These are phyloP conservation scores for Fusarium chuoi DNA, from an alignment of 2,329 filamentous ascomycete species.

Conservation along the genomic window DNA sequence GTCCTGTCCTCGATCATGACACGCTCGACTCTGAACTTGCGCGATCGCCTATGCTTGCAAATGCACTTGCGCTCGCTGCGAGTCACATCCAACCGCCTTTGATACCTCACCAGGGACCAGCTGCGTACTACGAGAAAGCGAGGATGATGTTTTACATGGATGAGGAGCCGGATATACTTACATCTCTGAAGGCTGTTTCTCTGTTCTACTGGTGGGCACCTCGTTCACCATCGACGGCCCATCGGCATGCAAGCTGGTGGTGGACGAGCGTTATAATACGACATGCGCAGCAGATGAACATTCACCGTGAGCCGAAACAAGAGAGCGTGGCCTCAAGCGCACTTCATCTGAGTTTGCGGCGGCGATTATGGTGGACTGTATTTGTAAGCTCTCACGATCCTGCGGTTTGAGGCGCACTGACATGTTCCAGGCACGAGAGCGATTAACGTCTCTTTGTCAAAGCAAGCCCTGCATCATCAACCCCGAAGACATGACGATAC, in stretches of 20 bases:
- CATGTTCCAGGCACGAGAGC: conserved; percentile 25
- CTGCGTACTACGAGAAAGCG: conserved; percentile 53
- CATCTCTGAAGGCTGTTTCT: conserved; percentile 50
- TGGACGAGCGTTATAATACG: conserved; percentile 57
- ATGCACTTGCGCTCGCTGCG: conserved; percentile 53
- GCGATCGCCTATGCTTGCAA: conserved; percentile 49
- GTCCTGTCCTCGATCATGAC: conserved; percentile 52
- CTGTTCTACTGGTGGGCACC: conserved; percentile 60
- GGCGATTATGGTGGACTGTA: conserved; percentile 36
- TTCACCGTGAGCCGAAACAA: conserved; percentile 52
- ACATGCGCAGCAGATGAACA: conserved; percentile 56
- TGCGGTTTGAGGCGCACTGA: neutral
- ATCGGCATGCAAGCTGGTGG: conserved; percentile 57
- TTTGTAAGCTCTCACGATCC: conserved; percentile 15
- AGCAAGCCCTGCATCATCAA: conserved; percentile 56
- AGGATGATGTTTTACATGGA: conserved; percentile 54
- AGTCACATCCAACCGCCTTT: conserved; percentile 56
- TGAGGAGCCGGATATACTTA: conserved; percentile 51
- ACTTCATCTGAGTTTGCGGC: conserved; percentile 20
- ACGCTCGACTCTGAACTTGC: conserved; percentile 46
- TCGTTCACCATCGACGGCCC: conserved; percentile 50
- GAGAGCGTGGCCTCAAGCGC: neutral
- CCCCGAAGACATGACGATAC: conserved; percentile 54
- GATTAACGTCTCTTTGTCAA: conserved; percentile 54
- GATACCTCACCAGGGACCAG: conserved; percentile 51